Evolutionary conservation across 2,329 filamentous ascomycete genomes (phyloP).

Genomic region (Sporothrix pallida): DNA sequence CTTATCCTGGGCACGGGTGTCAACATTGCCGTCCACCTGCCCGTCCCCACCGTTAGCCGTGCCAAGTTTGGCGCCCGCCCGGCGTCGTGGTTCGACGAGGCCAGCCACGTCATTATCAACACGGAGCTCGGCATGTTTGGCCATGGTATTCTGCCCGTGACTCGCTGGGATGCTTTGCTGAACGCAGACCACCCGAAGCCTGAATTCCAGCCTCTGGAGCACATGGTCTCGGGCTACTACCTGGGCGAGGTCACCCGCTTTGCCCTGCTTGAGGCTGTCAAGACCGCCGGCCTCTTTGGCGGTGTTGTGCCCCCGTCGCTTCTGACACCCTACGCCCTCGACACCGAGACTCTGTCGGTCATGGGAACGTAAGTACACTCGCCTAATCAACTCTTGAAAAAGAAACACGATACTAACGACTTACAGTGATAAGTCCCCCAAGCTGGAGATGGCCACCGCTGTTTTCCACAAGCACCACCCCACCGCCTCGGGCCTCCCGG

Average conservation of each 20-base stretch:
- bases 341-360: slow-evolving; percentile 64
- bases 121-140: slow-evolving; percentile 73
- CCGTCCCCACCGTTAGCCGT: slow-evolving; percentile 60
- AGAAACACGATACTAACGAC: not conserved
- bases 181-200: slow-evolving; percentile 60
- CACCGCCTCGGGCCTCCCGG: slow-evolving; percentile 47
- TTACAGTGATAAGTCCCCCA: slow-evolving; percentile 52
- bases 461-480: slow-evolving; percentile 60
- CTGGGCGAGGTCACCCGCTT: slow-evolving; percentile 68
- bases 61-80: slow-evolving; percentile 64
- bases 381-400: not conserved
- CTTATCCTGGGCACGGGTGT: slow-evolving; percentile 71
- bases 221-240: slow-evolving; percentile 69
- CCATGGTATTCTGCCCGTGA: slow-evolving; percentile 61
- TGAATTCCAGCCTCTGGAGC: slow-evolving; percentile 66
- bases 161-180: slow-evolving; percentile 64
- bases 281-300: slow-evolving; percentile 59
- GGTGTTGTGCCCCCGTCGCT: slow-evolving; percentile 63
- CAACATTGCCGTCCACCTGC: slow-evolving; percentile 69
- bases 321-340: slow-evolving; percentile 60
- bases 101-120: slow-evolving; percentile 69
- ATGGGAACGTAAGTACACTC: slow-evolving; percentile 58
- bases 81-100: slow-evolving; percentile 60
- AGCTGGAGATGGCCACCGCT: slow-evolving; percentile 52
- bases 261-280: slow-evolving; percentile 63